These are phyloP conservation scores for Aspergillus nomiae DNA, from an alignment of 2,329 filamentous ascomycete species.

Conservation along the genomic window DNA sequence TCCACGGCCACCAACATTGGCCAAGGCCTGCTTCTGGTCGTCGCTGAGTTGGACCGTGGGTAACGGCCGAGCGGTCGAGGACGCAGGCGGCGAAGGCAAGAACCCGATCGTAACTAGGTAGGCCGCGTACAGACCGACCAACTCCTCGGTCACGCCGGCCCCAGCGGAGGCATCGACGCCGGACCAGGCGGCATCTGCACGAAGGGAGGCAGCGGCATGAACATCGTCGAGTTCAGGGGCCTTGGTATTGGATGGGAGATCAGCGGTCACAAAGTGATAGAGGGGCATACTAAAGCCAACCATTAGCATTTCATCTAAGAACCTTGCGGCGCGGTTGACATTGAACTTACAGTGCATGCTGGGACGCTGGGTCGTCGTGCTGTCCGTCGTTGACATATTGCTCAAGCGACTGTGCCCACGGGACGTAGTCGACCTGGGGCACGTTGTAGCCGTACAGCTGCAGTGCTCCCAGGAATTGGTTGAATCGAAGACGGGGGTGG, in stretches of 20 bases:
- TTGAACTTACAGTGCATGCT: slow-evolving; percentile 63
- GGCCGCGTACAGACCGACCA: slow-evolving; percentile 64
- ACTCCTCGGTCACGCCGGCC: slow-evolving; percentile 60
- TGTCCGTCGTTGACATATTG: slow-evolving; percentile 64
- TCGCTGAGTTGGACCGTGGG: slow-evolving; percentile 50
- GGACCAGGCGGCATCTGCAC: slow-evolving; percentile 62
- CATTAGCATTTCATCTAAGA: slow-evolving; percentile 5
- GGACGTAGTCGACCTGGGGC: slow-evolving; percentile 66
- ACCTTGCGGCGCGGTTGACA: neutral
- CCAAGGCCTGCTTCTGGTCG: slow-evolving; percentile 52
- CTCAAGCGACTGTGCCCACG: slow-evolving; percentile 70
- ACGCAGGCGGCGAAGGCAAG: slow-evolving; percentile 46
- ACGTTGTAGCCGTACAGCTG: slow-evolving; percentile 72
- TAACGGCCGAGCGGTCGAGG: slow-evolving; percentile 33
- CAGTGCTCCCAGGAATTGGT: slow-evolving; percentile 72
- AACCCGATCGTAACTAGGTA: slow-evolving; percentile 67
- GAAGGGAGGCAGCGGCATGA: slow-evolving; percentile 67
- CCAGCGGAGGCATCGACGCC: slow-evolving; percentile 59
- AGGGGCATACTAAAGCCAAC: slow-evolving; percentile 60
- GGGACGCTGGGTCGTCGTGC: slow-evolving; percentile 59
- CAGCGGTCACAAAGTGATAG: slow-evolving; percentile 71
- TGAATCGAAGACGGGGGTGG: slow-evolving; percentile 76
- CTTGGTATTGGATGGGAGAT: slow-evolving; percentile 69
- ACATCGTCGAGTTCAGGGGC: slow-evolving; percentile 74
- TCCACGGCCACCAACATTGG: slow-evolving; percentile 57